Conservation (phyloP, 176 grass and related monocot genomes). For the Oryza nivara region DNA sequence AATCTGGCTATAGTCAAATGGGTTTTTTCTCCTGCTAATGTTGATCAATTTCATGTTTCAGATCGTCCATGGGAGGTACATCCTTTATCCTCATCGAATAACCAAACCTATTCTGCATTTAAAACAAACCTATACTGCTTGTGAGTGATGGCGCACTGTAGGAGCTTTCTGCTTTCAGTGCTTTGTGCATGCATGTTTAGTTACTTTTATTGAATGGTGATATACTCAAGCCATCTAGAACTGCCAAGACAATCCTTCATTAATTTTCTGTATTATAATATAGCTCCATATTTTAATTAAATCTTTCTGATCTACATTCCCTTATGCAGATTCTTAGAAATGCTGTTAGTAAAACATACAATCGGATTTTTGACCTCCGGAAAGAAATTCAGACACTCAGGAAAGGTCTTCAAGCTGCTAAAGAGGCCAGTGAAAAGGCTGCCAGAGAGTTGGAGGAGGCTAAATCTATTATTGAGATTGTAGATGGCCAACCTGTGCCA, state of each 20-base stretch:
- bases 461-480: conserved; percentile 71
- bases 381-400: conserved; percentile 86
- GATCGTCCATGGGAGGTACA: conserved; percentile 97
- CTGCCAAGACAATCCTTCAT: neutral
- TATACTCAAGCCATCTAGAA: neutral
- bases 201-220: neutral
- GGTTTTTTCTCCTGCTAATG: conserved; percentile 82
- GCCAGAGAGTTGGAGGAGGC: conserved; percentile 67
- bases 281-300: neutral
- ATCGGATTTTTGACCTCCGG: conserved; percentile 79
- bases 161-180: neutral
- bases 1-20: conserved; percentile 94
- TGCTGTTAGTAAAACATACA: conserved; percentile 95
- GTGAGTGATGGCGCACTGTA: neutral
- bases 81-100: conserved; percentile 21
- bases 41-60: conserved; percentile 90
- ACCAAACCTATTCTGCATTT: conserved; percentile 16
- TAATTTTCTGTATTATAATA: conserved; percentile 4
- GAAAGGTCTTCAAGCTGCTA: conserved; percentile 67
- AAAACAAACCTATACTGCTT: conserved; percentile 5
- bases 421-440: conserved; percentile 60
- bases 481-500: conserved; percentile 64
- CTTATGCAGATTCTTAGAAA: conserved; percentile 86
- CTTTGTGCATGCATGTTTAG: conserved; percentile 26
- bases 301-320: conserved; percentile 32